These are phyloP conservation scores for Eleusine coracana DNA, from an alignment of 176 grass and related monocot species.

Conservation along the genomic window DNA sequence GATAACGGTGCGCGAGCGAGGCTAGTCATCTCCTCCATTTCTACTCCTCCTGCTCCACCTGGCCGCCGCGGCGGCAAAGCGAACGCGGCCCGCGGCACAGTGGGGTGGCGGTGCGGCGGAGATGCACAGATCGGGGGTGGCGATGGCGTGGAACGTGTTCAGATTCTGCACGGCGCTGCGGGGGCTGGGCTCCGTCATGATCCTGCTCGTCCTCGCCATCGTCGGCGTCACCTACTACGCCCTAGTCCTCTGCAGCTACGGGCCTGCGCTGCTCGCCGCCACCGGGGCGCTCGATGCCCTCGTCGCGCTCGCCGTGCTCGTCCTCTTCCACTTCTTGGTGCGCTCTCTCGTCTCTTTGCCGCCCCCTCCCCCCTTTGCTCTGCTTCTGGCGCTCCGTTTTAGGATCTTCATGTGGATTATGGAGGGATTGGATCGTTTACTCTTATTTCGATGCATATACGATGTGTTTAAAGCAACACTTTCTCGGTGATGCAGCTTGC, in stretches of 20 bases:
- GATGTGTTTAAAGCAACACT: background rate
- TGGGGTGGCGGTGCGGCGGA: background rate
- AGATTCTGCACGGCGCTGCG: conserved; percentile 85
- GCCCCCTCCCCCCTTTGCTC: background rate
- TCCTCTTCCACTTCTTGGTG: conserved; percentile 85
- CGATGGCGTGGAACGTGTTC: conserved; percentile 97
- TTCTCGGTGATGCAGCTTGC: conserved; percentile 50
- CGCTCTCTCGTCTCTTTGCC: background rate
- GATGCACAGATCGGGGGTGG: conserved; percentile 77
- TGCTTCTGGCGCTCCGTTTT: background rate
- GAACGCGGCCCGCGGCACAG: background rate
- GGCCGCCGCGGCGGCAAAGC: background rate
- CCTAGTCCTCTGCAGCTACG: conserved; percentile 82
- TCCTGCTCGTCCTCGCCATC: conserved; percentile 79
- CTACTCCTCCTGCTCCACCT: background rate
- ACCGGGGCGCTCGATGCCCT: conserved; percentile 31
- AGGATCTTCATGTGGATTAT: background rate
- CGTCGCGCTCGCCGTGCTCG: conserved; percentile 53
- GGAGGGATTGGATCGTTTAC: background rate
- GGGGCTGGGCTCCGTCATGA: conserved; percentile 88
- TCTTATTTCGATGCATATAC: background rate
- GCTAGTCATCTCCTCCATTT: background rate
- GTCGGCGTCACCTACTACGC: conserved; percentile 86
- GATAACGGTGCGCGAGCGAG: background rate
- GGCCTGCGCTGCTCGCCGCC: conserved; percentile 54